Conservation (phyloP, 495 filamentous ascomycete genomes). For the Thermothielavioides terrestris region DNA sequence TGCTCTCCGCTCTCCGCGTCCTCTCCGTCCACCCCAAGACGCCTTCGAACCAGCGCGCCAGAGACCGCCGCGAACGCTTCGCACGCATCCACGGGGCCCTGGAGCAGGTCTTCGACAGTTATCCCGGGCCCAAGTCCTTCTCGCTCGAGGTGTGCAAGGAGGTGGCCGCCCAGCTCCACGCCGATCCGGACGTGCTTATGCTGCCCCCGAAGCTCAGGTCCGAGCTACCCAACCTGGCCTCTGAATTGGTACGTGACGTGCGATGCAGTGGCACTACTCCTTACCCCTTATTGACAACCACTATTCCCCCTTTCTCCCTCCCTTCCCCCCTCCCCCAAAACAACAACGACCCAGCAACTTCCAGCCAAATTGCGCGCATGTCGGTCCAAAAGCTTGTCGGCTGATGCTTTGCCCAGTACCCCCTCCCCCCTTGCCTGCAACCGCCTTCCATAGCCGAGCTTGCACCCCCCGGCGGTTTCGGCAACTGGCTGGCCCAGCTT, state of each 20-base stretch:
- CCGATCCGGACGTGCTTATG: conserved; percentile 24
- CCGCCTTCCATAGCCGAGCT: conserved; percentile 21
- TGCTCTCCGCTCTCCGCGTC: conserved; percentile 29
- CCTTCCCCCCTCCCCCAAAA: too few species aligned
- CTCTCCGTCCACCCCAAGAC: conserved; percentile 30
- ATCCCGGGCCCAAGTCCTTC: conserved; percentile 26
- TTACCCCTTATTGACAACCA: neutral
- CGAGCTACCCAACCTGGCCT: conserved; percentile 26
- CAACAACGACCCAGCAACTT: too few species aligned
- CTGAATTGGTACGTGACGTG: conserved; percentile 26
- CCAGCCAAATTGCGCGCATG: too few species aligned
- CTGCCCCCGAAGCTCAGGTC: conserved; percentile 22
- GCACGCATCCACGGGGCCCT: conserved; percentile 25
- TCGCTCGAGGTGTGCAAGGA: conserved; percentile 28
- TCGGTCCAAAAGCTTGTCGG: too few species aligned
- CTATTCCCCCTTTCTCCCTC: neutral
- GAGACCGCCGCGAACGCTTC: conserved; percentile 28
- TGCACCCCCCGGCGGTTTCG: conserved; percentile 14
- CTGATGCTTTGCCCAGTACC: conserved; percentile 7
- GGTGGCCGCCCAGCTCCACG: conserved; percentile 22
- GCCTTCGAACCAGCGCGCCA: conserved; percentile 16
- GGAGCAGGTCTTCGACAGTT: conserved; percentile 29
- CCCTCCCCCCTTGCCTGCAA: conserved; percentile 9
- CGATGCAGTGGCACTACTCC: too few species aligned
- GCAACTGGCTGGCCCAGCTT: conserved; percentile 25